These are phyloP conservation scores for Dothistroma septosporum DNA, from an alignment of 2,329 filamentous ascomycete species.

Conservation along the genomic window DNA sequence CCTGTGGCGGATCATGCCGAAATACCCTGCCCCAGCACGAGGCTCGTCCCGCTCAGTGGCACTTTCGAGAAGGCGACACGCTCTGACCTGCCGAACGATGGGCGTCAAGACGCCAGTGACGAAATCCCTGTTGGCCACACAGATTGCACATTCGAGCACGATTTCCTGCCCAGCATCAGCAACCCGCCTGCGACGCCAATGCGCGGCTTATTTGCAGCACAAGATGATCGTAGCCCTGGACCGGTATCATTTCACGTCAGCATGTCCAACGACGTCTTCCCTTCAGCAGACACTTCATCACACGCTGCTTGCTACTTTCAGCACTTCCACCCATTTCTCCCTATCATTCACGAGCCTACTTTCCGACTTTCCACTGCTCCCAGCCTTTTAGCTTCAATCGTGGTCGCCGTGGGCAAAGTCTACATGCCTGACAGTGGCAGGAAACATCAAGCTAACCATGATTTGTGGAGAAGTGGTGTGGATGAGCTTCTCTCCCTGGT, in stretches of 20 bases:
- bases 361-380: constrained; percentile 2
- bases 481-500: constrained; percentile 3
- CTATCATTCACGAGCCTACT: constrained; percentile 3
- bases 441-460: not conserved
- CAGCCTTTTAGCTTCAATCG: not conserved
- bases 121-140: not conserved
- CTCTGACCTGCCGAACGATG: not conserved
- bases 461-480: not conserved
- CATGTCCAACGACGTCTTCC: not conserved
- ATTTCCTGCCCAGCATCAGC: not conserved
- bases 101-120: not conserved
- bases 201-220: not conserved
- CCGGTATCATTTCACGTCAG: not conserved
- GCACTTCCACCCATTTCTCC: constrained; percentile 5
- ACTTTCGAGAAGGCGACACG: not conserved
- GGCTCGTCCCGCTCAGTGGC: not conserved
- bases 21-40: not conserved
- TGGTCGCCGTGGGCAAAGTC: constrained; percentile 2
- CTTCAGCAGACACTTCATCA: not conserved
- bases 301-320: constrained; percentile 3
- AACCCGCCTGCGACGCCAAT: not conserved
- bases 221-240: not conserved
- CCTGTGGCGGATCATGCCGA: not conserved
- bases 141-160: not conserved
- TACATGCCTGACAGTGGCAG: not conserved